phyloP scores from a whole-genome alignment of 257 asterid genomes.

The Solanum stenotomum region DNA sequence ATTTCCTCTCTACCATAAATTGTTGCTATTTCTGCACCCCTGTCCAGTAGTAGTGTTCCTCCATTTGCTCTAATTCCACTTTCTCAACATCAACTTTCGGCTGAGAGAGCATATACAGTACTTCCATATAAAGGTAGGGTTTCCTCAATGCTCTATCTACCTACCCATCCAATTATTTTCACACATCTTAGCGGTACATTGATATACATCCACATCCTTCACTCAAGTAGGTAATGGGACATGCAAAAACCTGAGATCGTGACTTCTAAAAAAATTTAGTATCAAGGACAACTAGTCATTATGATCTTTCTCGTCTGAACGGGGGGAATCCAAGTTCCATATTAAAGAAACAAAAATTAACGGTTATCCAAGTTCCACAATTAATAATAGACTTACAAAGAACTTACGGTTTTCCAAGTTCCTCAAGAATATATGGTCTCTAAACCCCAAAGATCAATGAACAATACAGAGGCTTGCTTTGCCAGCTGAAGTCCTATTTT shows the following conservation, averaged over 20 bases:
- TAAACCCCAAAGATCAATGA: not conserved
- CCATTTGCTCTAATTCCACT: not conserved
- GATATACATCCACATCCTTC: not conserved
- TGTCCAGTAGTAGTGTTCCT: not conserved
- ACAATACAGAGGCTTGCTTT: not conserved
- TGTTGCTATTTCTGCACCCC: not conserved
- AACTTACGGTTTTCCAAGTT: not conserved
- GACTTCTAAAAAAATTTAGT: not conserved
- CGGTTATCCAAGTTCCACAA: not conserved
- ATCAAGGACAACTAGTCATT: not conserved
- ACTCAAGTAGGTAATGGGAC: not conserved
- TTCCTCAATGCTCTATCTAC: not conserved
- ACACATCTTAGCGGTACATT: not conserved
- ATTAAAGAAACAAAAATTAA: not conserved
- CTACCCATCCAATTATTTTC: not conserved
- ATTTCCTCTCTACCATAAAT: not conserved
- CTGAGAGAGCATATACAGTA: not conserved
- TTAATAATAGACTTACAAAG: not conserved
- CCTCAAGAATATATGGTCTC: not conserved
- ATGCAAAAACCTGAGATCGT: not conserved
- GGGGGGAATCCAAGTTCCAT: not conserved
- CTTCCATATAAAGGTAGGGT: not conserved
- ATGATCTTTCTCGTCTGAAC: not conserved
- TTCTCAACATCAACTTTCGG: not conserved
- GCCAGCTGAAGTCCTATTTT: not conserved